Percentiles rank a stretch among this genome's conserved stretches.
Evolutionary conservation across 2,329 filamentous ascomycete species (phyloP).

Genomic region (Xylariales sp.): DNA sequence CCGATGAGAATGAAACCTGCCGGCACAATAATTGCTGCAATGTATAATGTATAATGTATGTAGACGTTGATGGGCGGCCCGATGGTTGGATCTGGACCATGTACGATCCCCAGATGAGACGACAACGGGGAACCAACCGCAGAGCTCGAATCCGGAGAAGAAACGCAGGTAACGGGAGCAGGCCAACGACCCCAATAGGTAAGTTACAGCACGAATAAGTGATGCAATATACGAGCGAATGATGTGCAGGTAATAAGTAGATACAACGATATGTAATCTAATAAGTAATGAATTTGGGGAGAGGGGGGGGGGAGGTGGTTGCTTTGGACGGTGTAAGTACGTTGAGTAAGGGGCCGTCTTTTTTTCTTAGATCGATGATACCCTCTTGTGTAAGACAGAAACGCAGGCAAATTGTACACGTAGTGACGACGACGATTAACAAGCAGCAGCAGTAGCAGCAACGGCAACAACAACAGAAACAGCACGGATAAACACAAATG

Average conservation of each 20-base stretch:
- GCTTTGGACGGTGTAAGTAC: conserved; percentile 40
- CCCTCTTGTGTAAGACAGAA: conserved; percentile 24
- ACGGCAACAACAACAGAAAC: conserved; percentile 20
- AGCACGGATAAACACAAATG: conserved; percentile 29
- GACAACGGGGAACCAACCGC: conserved; percentile 43
- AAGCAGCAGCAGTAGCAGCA: background rate
- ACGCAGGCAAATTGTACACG: conserved; percentile 20
- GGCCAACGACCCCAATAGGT: conserved; percentile 36
- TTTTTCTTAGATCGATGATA: conserved; percentile 23
- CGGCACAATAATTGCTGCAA: conserved; percentile 47
- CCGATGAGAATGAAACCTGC: conserved; percentile 51
- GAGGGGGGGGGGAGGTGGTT: conserved; percentile 41
- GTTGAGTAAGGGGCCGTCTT: conserved; percentile 23
- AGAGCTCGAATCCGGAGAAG: conserved; percentile 41
- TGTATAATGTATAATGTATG: conserved; percentile 6
- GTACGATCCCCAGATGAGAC: conserved; percentile 43
- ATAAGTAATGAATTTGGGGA: conserved; percentile 38
- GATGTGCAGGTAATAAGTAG: conserved; percentile 37
- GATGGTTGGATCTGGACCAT: conserved; percentile 48
- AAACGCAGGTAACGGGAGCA: conserved; percentile 41
- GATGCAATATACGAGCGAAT: conserved; percentile 46
- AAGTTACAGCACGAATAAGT: conserved; percentile 48
- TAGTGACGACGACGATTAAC: conserved; percentile 5
- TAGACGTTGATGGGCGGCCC: conserved; percentile 41
- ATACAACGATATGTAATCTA: conserved; percentile 41